Base-by-base conservation (phyloP, 169 alveolate species). In the Babesia microti region DNA sequence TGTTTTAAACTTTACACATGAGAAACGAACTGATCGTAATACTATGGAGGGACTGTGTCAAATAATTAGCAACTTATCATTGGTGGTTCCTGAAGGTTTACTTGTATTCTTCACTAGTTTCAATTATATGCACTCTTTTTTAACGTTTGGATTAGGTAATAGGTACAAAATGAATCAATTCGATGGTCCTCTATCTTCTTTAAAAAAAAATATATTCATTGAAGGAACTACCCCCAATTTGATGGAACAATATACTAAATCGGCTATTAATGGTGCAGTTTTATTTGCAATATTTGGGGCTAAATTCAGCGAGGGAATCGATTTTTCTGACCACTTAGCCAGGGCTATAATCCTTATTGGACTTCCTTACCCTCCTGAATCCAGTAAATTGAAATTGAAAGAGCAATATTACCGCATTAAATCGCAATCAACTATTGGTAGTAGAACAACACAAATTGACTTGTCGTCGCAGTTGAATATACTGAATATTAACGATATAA, bases 271-370 rank as follows among this genome's bases (percentile, higher is more conserved):
- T 63, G 94, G 93, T 6, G 93, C 89, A 6, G 65, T 93, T 18
- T 67, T 91, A 15, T 82, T 93, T 36, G 89, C 95, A 4, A 80
- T 74, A 1, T 68, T 59, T 46, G 78, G 73, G 27, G 84, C 72
- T 26, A 59, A 42, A 35, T 78, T 89, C 11, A 87, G 97, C 28
- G 99, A 95, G 67, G 99, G 99, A 11, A 92, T 95, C 33, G 89
- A 95, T 66, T 95, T 95, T 60, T 57, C 88, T 17, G 96, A 93
- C 71, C 88, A 85, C 15, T 68, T 89, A 17, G 97, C 97, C 17
- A 69, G 99, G 44, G 69, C 86, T 2, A 87, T 95, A 1, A 53
- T 95, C 17, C 73, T 93, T 3, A 86, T 88, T 6, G 98, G 98
- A 1, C 78, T 92, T 6, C 99, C 99, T 14, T 95, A 63, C 33